Evolutionary conservation across 192 early-diverging fungal species (phyloP), one percentile per base, ranked within the genome.

Genomic region (Cetraspora pellucida): DNA sequence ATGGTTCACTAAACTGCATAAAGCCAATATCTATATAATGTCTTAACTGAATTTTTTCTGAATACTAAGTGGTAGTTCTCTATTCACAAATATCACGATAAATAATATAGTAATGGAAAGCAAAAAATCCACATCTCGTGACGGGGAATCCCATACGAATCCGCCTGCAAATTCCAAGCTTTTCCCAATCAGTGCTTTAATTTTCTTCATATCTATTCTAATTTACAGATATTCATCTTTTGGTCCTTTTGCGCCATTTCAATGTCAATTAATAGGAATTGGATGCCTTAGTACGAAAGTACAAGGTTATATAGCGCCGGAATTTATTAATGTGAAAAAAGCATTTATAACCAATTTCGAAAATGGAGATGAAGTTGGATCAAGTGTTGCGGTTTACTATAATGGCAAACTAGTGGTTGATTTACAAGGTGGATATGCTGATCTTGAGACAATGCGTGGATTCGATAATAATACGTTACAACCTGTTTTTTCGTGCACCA

Each of bases 401-500:
- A 77, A 83, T 21, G 86, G 86, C 1, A 67, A 86, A 28, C 81
- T 82, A 6, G 87, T 91, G 19, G 82, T 91, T 6, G 87, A 92
- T 61, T 45, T 93, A 4, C 82, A 77, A 66, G 89, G 89, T 25
- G 93, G 93, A 17, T 87, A 71, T 81, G 91, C 79, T 60, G 82
- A 81, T 73, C 21, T 78, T 23, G 74, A 67, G 0, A 37, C 37
- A 21, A 31, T 69, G 1, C 81, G 66, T 9, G 37, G 7, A 37
- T 93, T 91, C 72, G 74, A 83, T 17, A 82, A 87, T 28, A 77
- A 85, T 54, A 88, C 87, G 2, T 77, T 93, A 30, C 89, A 91
- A 80, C 80, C 90, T 64, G 89, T 91, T 13, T 92, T 89, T 74
- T 91, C 89, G 5, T 84, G 82, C 30, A 85, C 86, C 31, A 92